phyloP scores from a whole-genome alignment of 1,284 basidiomycete genomes.

The Amylostereum areolatum region DNA sequence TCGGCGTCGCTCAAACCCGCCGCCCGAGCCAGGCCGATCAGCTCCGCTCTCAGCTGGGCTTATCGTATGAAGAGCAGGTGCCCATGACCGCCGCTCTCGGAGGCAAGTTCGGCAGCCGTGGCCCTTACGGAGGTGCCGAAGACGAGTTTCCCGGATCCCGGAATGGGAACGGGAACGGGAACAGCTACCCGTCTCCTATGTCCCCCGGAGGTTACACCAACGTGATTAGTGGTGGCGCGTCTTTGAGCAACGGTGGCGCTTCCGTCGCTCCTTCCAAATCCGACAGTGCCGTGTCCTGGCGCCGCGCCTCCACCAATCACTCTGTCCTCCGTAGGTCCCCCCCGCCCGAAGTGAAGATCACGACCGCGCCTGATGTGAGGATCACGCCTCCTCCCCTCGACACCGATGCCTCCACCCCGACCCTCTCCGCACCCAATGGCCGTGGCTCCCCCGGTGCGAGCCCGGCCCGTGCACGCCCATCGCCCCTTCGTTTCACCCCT shows the following conservation, averaged over 20 bases:
- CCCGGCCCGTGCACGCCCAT: slow-evolving; percentile 51
- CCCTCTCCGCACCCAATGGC: not conserved
- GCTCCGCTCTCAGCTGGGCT: slow-evolving; percentile 50
- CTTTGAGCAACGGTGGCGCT: slow-evolving; percentile 42
- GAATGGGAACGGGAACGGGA: slow-evolving; percentile 1
- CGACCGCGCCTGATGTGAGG: slow-evolving; percentile 49
- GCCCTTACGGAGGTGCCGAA: slow-evolving; percentile 36
- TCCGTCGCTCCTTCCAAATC: slow-evolving; percentile 61
- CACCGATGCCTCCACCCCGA: not conserved
- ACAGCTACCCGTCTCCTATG: slow-evolving; percentile 36
- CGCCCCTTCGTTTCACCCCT: slow-evolving; percentile 59
- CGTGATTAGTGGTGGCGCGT: slow-evolving; percentile 65
- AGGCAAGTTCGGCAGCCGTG: slow-evolving; percentile 68
- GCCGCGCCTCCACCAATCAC: slow-evolving; percentile 63
- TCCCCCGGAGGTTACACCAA: slow-evolving; percentile 40
- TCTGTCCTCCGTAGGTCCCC: slow-evolving; percentile 65
- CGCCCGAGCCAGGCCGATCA: slow-evolving; percentile 63
- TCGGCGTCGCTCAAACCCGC: slow-evolving; percentile 59
- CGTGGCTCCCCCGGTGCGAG: slow-evolving; percentile 38
- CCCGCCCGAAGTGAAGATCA: slow-evolving; percentile 35
- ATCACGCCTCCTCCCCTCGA: slow-evolving; percentile 66
- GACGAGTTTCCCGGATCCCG: slow-evolving; percentile 22
- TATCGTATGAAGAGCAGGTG: slow-evolving; percentile 46
- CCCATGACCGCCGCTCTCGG: slow-evolving; percentile 77
- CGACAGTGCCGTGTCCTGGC: slow-evolving; percentile 70